phyloP scores from a whole-genome alignment of 177 flowering plant genomes.

The Vitis hybrid region DNA sequence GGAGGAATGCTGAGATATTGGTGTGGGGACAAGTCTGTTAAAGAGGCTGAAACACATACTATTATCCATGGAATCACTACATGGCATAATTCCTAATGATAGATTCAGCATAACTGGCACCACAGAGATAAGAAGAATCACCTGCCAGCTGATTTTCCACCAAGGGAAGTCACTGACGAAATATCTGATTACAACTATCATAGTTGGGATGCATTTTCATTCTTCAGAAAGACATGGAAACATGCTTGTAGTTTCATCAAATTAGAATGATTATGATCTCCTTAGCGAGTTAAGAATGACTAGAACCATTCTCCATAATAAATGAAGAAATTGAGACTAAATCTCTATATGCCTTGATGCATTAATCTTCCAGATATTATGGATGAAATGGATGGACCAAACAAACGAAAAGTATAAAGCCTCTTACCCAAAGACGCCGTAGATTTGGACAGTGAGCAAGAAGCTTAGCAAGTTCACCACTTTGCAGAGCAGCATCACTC shows the following conservation, averaged over 20 bases:
- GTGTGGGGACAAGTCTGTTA: too few species aligned
- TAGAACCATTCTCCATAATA: not conserved
- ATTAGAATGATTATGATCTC: not conserved
- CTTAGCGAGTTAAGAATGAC: not conserved
- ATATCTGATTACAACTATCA: not conserved
- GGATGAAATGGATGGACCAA: not conserved
- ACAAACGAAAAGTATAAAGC: not conserved
- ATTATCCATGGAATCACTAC: too few species aligned
- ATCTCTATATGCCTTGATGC: not conserved
- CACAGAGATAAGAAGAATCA: not conserved
- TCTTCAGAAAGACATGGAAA: not conserved
- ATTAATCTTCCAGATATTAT: not conserved
- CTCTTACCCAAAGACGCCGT: constrained; percentile 55
- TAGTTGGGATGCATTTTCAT: not conserved
- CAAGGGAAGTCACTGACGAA: not conserved
- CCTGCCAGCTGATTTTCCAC: not conserved
- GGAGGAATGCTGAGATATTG: too few species aligned
- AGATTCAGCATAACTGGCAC: not conserved
- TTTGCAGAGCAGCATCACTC: constrained; percentile 51
- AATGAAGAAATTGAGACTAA: not conserved
- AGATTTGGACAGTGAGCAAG: constrained; percentile 40
- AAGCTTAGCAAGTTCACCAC: constrained; percentile 48
- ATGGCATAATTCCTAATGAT: too few species aligned
- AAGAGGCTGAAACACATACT: too few species aligned
- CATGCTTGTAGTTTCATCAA: not conserved